phyloP scores from a whole-genome alignment of 257 asterid species.

The Misopates orontium region DNA sequence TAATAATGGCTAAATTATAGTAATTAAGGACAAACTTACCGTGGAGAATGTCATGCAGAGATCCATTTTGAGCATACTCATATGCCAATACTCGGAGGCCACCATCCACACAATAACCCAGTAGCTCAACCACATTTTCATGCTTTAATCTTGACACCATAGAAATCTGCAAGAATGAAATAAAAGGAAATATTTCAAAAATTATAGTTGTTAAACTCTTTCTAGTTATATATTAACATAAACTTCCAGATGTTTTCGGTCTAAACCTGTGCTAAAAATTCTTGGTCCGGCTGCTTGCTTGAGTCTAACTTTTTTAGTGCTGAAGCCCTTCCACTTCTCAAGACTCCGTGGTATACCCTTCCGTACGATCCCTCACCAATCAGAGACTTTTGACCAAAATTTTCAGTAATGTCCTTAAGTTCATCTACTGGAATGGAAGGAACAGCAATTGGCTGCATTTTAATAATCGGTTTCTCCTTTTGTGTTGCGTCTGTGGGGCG shows the following conservation, averaged over 20 bases:
- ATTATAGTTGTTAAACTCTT: not conserved
- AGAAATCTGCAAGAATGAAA: slow-evolving; percentile 44
- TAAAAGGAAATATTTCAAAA: no score
- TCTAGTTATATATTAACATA: slow-evolving; percentile 1
- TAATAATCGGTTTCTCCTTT: slow-evolving; percentile 11
- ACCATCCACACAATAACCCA: slow-evolving; percentile 56
- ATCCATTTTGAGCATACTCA: slow-evolving; percentile 59
- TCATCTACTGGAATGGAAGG: slow-evolving; percentile 29
- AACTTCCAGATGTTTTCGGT: not conserved
- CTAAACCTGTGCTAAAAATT: slow-evolving; percentile 33
- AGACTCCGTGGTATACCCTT: slow-evolving; percentile 27
- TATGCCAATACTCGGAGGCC: slow-evolving; percentile 49
- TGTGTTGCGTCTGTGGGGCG: slow-evolving; percentile 12
- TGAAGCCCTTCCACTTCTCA: slow-evolving; percentile 29
- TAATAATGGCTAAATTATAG: not conserved
- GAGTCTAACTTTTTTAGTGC: slow-evolving; percentile 29
- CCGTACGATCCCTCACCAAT: slow-evolving; percentile 19
- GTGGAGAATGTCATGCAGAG: slow-evolving; percentile 63
- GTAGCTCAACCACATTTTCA: slow-evolving; percentile 50
- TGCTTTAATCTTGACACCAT: slow-evolving; percentile 50
- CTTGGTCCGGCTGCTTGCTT: slow-evolving; percentile 26
- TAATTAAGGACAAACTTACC: slow-evolving; percentile 32
- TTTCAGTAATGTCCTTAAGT: slow-evolving; percentile 23
- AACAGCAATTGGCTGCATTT: slow-evolving; percentile 12
- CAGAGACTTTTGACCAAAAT: slow-evolving; percentile 23